A percentile compares a stretch with the other conserved stretches of the same genome.
Conservation (phyloP, 768 basidiomycete genomes). For the Tricholoma hemisulphureum region DNA sequence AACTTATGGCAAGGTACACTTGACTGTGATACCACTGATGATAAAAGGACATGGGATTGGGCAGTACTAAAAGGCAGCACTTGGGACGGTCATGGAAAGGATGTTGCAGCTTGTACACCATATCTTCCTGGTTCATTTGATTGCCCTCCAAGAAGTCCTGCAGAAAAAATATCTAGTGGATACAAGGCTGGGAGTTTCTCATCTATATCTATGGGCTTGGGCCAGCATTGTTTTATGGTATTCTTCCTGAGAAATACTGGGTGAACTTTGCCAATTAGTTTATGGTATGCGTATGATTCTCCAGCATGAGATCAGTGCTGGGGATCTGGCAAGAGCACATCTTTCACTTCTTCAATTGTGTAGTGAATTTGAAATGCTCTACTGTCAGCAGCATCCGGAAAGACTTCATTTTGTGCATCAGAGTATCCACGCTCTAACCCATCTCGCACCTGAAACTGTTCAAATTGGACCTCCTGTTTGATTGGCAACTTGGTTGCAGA, state of each 20-base stretch:
- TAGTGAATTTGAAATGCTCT: slow-evolving; percentile 35
- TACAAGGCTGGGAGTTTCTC: slow-evolving; percentile 21
- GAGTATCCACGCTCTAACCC: no score
- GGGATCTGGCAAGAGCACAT: slow-evolving; percentile 21
- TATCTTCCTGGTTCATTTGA: no score
- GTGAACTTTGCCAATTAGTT: slow-evolving; percentile 30
- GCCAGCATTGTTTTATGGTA: slow-evolving; percentile 15
- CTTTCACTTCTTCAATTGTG: slow-evolving; percentile 24
- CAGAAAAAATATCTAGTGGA: no score
- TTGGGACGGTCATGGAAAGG: background rate
- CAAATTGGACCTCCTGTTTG: background rate
- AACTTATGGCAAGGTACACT: background rate
- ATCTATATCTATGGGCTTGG: slow-evolving; percentile 18
- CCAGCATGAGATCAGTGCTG: slow-evolving; percentile 18
- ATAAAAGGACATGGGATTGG: background rate
- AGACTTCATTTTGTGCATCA: no score
- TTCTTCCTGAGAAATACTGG: slow-evolving; percentile 10
- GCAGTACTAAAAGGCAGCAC: background rate
- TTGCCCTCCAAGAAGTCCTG: no score
- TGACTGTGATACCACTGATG: background rate
- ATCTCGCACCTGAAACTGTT: background rate
- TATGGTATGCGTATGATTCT: slow-evolving; percentile 18
- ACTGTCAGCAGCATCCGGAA: slow-evolving; percentile 14
- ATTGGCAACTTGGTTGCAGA: slow-evolving; percentile 2
- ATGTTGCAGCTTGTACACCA: slow-evolving; percentile 7